A percentile compares a stretch with the other conserved stretches of the same genome.
Evolutionary conservation across 2,329 filamentous ascomycete species (phyloP).

Genomic region (Ophiostoma sp.): DNA sequence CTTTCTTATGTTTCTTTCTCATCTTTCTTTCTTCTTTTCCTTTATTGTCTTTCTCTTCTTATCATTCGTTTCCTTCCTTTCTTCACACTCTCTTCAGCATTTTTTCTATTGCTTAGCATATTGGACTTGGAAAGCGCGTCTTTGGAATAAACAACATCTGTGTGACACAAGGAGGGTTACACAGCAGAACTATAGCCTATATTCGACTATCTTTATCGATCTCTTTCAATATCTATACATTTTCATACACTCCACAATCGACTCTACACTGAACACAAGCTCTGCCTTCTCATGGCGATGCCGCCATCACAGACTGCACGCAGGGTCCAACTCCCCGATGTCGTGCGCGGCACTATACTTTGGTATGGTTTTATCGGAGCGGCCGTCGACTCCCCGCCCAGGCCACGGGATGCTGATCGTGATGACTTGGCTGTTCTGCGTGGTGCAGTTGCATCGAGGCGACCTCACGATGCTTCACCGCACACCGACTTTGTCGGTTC

Average conservation of each 20-base stretch:
- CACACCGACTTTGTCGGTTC: neutral
- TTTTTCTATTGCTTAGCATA: neutral
- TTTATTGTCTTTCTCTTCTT: neutral
- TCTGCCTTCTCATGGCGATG: too few species aligned
- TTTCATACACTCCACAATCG: too few species aligned
- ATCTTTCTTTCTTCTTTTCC: neutral
- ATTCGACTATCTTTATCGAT: too few species aligned
- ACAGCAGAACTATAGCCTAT: too few species aligned
- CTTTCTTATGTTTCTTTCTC: neutral
- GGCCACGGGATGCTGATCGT: too few species aligned
- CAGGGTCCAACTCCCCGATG: too few species aligned
- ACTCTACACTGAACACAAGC: too few species aligned
- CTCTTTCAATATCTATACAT: too few species aligned
- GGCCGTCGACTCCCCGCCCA: neutral
- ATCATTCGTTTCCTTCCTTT: neutral
- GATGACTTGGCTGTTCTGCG: neutral
- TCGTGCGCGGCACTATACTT: neutral
- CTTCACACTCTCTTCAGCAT: neutral
- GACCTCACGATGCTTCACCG: slow-evolving; percentile 6
- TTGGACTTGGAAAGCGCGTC: too few species aligned
- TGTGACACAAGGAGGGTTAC: too few species aligned
- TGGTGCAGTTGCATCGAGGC: slow-evolving; percentile 2
- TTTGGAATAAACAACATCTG: too few species aligned
- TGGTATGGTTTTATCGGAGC: neutral
- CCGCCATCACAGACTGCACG: too few species aligned